Base-by-base conservation (phyloP, 2,329 filamentous ascomycete genomes). In the Ophiostoma tasmaniense region DNA sequence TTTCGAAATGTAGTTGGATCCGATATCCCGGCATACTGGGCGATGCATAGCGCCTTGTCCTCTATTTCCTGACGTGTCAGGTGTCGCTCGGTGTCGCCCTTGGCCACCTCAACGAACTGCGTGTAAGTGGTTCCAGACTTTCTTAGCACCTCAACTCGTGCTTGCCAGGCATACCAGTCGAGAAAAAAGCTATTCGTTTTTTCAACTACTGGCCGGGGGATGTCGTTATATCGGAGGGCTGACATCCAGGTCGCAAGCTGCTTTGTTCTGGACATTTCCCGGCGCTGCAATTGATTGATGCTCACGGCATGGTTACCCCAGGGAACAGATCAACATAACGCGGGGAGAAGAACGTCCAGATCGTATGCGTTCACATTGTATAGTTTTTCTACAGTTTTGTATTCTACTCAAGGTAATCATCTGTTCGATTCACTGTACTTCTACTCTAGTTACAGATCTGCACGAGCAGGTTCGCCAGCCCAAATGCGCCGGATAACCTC, bases 401-500 rank as follows among this genome's bases (percentile, higher is more conserved):
- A 39, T 39, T 39, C 10, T 13, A 2, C 13, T 11, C 11, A 37
- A 37, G 11, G 11, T 39, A 3, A 14, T 39, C 3, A 11, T 14
- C 33, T 10, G 22, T 5, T 22, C 14, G 20, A n/a, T 50, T 17
- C 1, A 2, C 22, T 20, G 20, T n/a, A 50, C n/a, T 6, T 50
- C 45, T 25, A 28, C 13, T n/a, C 20, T 1, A 13, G 4, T 3
- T 55, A 55, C 10, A 55, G 22, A 25, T 55, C 50, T 8, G 50
- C 50, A 11, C 50, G 50, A 84, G 52, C 78, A 78, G 50, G 50
- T 75, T 88, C 84, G 1, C 85, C 86, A 61, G 83, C 84, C 82
- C 84, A 87, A 5, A 82, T 82, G 62, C 85, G 78, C 68, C 85
- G 78, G 64, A 87, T 83, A 70, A 87, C 73, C 75, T 88, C 85